Conservation (phyloP, 805 yeast genomes). For the Saturnispora gosingensis region DNA sequence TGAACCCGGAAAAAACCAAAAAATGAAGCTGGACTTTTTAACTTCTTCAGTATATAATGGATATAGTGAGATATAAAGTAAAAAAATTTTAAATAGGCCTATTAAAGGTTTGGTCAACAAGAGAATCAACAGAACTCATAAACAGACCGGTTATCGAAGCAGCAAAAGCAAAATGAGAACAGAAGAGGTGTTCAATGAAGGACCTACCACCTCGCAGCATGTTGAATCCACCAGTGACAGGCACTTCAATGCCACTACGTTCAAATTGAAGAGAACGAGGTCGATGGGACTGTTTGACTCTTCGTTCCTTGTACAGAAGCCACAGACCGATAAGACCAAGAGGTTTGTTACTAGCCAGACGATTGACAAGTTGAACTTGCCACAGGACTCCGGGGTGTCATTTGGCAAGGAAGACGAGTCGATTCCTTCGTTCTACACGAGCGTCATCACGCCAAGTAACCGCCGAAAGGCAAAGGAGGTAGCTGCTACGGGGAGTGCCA, state of each 20-base stretch:
- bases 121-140: neutral
- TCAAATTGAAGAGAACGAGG: conserved; percentile 70
- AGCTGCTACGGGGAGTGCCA: conserved; percentile 6
- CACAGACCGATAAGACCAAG: conserved; percentile 1
- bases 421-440: conserved; percentile 1
- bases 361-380: conserved; percentile 62
- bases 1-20: neutral
- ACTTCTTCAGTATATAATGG: neutral
- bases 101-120: neutral
- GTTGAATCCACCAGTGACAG: conserved; percentile 64
- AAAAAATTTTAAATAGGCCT: neutral
- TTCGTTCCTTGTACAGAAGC: neutral
- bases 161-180: conserved; percentile 13
- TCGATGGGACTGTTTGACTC: conserved; percentile 51
- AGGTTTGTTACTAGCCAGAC: conserved; percentile 72
- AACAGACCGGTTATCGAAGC: neutral
- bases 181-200: conserved; percentile 39
- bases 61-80: neutral
- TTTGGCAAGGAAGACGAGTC: conserved; percentile 39
- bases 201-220: conserved; percentile 55
- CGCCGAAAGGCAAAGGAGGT: neutral
- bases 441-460: conserved; percentile 3
- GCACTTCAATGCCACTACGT: conserved; percentile 61
- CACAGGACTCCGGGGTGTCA: conserved; percentile 6
- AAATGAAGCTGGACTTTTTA: neutral